A percentile compares a stretch with the other conserved stretches of the same genome.
These are phyloP conservation scores for Blepharisma stoltei DNA, from an alignment of 73 alveolate genomes.

Conservation along the genomic window DNA sequence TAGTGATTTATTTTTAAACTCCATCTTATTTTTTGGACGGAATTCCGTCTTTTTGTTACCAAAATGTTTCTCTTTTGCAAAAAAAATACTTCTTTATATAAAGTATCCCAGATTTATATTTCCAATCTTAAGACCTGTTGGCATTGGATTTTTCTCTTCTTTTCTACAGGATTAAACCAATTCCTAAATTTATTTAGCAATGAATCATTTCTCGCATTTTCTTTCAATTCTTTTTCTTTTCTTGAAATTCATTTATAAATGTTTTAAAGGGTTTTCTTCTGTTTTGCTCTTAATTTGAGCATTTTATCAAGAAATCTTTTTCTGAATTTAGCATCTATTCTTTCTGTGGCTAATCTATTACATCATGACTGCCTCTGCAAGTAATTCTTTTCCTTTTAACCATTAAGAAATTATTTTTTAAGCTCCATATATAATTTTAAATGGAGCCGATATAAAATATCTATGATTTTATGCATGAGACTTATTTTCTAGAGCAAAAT, in stretches of 20 bases:
- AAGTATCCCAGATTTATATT: background rate
- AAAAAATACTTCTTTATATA: slow-evolving; percentile 9
- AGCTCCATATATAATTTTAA: no score
- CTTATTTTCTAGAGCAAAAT: no score
- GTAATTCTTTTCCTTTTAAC: background rate
- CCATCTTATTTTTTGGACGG: no score
- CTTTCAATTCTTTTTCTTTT: background rate
- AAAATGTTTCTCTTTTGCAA: no score
- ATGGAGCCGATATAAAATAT: no score
- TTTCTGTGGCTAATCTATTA: background rate
- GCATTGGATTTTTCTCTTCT: background rate
- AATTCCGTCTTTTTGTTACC: no score
- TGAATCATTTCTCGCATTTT: background rate
- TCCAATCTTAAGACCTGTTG: background rate
- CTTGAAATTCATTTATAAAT: background rate
- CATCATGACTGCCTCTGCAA: slow-evolving; percentile 1
- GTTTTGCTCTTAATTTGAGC: slow-evolving; percentile 2
- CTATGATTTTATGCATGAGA: no score
- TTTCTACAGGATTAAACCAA: background rate
- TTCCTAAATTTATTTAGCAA: background rate
- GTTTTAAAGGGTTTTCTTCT: background rate
- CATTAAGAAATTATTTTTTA: no score
- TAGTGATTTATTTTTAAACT: no score
- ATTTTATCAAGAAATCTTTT: background rate
- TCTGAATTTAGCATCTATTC: slow-evolving; percentile 4